These are phyloP conservation scores for Backusella psychrophila DNA, from an alignment of 192 early-diverging fungal genomes.

Conservation along the genomic window DNA sequence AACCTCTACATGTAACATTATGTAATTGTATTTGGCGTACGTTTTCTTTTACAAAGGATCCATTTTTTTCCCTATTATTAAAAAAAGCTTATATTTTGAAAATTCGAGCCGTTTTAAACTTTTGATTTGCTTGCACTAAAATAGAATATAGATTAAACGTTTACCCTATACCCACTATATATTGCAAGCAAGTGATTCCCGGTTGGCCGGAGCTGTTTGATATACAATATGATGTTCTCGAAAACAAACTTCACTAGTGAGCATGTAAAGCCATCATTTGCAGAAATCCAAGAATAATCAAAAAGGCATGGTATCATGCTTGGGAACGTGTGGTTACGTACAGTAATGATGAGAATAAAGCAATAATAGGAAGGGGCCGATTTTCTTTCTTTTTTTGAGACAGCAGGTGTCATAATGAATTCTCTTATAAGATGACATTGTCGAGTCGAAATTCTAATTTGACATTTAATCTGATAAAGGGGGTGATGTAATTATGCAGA, in stretches of 20 bases:
- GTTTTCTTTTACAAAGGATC: background rate
- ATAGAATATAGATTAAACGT: background rate
- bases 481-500: background rate
- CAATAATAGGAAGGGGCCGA: background rate
- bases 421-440: background rate
- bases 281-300: background rate
- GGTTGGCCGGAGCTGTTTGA: background rate
- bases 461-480: background rate
- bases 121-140: background rate
- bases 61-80: background rate
- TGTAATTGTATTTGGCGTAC: background rate
- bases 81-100: background rate
- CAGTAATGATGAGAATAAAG: background rate
- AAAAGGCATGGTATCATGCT: background rate
- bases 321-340: background rate
- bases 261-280: background rate
- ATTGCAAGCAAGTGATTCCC: background rate
- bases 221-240: background rate
- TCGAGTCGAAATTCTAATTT: background rate
- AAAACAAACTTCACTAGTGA: too few relatives aligned
- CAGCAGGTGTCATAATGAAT: background rate
- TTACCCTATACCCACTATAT: background rate
- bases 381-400: background rate
- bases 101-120: background rate
- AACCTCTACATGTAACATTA: background rate